A percentile compares a stretch with the other conserved stretches of the same genome.
Evolutionary conservation across 768 basidiomycete genomes (phyloP).

Genomic region (Panus rudis): DNA sequence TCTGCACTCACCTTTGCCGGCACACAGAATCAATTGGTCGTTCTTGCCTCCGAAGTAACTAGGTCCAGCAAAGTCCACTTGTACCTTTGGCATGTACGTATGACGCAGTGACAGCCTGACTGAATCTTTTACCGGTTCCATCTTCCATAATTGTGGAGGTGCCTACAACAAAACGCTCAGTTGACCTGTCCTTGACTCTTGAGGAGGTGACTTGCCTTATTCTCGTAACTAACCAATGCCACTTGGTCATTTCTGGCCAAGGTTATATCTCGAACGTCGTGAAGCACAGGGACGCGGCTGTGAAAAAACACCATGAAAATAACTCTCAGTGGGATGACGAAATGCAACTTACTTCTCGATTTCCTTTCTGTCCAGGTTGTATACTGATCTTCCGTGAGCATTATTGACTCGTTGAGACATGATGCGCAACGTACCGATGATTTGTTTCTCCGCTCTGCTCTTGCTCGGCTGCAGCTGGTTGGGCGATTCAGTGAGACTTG

Average conservation of each 20-base stretch:
- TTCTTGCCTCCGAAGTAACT: constrained; percentile 80
- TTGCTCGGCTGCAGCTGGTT: constrained; percentile 61
- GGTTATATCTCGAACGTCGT: constrained; percentile 68
- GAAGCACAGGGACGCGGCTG: constrained; percentile 67
- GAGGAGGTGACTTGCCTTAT: constrained; percentile 39
- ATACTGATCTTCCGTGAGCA: constrained; percentile 37
- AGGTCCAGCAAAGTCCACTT: constrained; percentile 71
- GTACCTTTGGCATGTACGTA: constrained; percentile 63
- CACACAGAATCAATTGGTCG: constrained; percentile 72
- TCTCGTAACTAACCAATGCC: constrained; percentile 68
- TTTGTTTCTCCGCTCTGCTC: constrained; percentile 65
- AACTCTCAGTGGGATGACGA: neutral
- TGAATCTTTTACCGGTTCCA: constrained; percentile 53
- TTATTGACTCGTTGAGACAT: too few species aligned
- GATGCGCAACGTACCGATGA: constrained; percentile 41
- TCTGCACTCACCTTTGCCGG: constrained; percentile 64
- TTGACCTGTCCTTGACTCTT: neutral
- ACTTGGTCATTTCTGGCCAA: constrained; percentile 52
- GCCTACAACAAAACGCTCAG: constrained; percentile 33
- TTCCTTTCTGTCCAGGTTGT: constrained; percentile 56
- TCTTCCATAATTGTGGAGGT: constrained; percentile 73
- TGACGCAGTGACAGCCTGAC: constrained; percentile 42
- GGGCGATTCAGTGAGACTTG: constrained; percentile 56
- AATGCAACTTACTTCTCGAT: constrained; percentile 51
- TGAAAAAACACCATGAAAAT: neutral